Evolutionary conservation across 768 basidiomycete species (phyloP), one percentile per base, ranked within the genome.

Genomic region (Hortiboletus campestris): DNA sequence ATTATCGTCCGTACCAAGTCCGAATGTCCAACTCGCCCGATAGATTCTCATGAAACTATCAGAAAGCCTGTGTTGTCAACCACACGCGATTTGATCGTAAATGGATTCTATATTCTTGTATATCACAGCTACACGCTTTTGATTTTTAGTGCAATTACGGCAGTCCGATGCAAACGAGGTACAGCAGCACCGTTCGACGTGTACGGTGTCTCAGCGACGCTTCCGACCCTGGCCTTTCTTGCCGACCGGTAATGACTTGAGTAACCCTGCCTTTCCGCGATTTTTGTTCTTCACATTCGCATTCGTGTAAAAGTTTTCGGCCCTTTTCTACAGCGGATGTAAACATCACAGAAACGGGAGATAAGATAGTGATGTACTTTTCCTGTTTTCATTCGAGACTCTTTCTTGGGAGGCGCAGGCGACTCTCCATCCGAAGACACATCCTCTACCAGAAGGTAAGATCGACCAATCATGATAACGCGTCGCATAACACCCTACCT

Each of bases 281-380:
- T 84, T 91, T 71, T 88, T 92, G 73, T 92, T 93, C 78, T 94
- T 94, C 59, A 94, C 90, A 59, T 94, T 94, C 6, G 88, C 82
- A 39, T 69, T 80, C 4, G 86, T 83, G 76, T 91, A 97, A 76
- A 94, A 98, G 75, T 98, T 98, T 53, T 80, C 78, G 11, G 91
- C 84, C 74, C 91, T 94, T 77, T 85, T 88, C 93, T 92, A 66
- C 29, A 38, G 31, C n/a, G 20, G 19, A 34, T 58, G 51, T 64
- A 29, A 69, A 53, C 13, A 14, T 42, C 40, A 55, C 29, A 29
- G 19, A 43, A 41, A 55, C 0, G 20, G 17, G 13, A 34, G 14
- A 53, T 31, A 38, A 55, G 9, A 53, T 25, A 42, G 38, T 2
- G 8, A 58, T 58, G 40, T 68, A 87, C 90, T 78, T 99, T 99